phyloP scores from a whole-genome alignment of 1,139 yeast species.

The Debaryomyces robertsiae region DNA sequence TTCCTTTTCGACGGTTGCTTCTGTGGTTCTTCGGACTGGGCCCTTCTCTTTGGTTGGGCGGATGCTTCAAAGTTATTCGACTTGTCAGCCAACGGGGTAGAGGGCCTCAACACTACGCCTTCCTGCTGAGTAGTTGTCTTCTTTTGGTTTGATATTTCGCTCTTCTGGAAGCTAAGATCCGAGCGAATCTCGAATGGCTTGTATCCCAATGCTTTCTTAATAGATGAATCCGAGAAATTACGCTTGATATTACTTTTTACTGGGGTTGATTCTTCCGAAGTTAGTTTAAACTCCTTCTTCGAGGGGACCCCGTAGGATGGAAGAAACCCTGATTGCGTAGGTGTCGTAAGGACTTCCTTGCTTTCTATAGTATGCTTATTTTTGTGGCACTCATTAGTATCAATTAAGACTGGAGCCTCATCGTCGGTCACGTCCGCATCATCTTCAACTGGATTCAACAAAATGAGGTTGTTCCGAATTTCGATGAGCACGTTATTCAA shows the following conservation, averaged over 20 bases:
- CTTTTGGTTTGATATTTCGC: not conserved
- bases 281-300: constrained; percentile 19
- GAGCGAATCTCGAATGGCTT: constrained; percentile 8
- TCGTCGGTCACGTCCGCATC: constrained; percentile 49
- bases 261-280: constrained; percentile 30
- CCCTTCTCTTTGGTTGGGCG: constrained; percentile 24
- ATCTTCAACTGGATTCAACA: constrained; percentile 52
- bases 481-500: constrained; percentile 61
- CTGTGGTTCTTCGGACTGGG: constrained; percentile 36
- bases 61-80: constrained; percentile 24
- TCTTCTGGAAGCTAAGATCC: constrained; percentile 1
- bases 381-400: not conserved
- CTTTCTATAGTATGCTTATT: constrained; percentile 14
- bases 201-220: constrained; percentile 4
- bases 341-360: constrained; percentile 3
- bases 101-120: constrained; percentile 13
- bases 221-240: constrained; percentile 5
- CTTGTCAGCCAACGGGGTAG: constrained; percentile 29
- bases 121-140: constrained; percentile 8
- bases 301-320: constrained; percentile 21
- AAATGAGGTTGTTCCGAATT: constrained; percentile 59
- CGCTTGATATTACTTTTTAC: constrained; percentile 11
- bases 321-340: constrained; percentile 10
- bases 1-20: constrained; percentile 15
- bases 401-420: constrained; percentile 31